A percentile compares a stretch with the other conserved stretches of the same genome.
Evolutionary conservation across 345 rosid genomes (phyloP).

Genomic region (Carallia brachiata): DNA sequence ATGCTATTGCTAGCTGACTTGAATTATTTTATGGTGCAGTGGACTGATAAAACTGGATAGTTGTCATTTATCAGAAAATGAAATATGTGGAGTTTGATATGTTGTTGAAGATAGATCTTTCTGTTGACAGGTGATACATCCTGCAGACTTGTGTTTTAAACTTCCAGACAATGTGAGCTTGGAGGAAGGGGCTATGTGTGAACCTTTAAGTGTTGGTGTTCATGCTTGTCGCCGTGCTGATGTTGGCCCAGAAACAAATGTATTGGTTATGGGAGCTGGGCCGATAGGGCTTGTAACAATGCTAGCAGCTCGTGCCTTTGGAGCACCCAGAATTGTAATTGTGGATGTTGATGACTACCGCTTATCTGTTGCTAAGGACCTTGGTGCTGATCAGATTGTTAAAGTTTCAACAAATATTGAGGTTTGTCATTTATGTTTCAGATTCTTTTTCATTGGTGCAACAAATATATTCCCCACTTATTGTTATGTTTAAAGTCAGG

Average conservation of each 20-base stretch:
- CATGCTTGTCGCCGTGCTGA: constrained; percentile 92
- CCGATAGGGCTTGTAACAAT: constrained; percentile 92
- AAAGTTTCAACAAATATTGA: constrained; percentile 61
- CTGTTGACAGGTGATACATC: constrained; percentile 71
- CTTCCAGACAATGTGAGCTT: constrained; percentile 87
- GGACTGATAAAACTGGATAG: too few relatives aligned
- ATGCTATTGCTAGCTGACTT: too few relatives aligned
- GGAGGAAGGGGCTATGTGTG: constrained; percentile 99
- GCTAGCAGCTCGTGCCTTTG: constrained; percentile 87
- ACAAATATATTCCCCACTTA: too few relatives aligned
- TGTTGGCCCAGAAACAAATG: constrained; percentile 73
- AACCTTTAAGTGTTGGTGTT: constrained; percentile 89
- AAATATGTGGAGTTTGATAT: neutral
- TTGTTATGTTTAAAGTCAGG: too few relatives aligned
- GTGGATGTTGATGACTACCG: constrained; percentile 76
- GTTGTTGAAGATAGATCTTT: neutral
- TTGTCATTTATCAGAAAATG: neutral
- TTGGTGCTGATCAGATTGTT: constrained; percentile 65
- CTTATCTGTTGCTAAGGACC: constrained; percentile 70
- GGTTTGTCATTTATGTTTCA: constrained; percentile 34
- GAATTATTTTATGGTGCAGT: too few relatives aligned
- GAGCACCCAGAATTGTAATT: constrained; percentile 75
- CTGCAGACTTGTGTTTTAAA: constrained; percentile 82
- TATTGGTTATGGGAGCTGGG: constrained; percentile 84
- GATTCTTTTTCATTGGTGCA: too few relatives aligned